Percentiles rank a stretch among this genome's conserved stretches.
Conservation (phyloP, 1,139 yeast species). For the Yamadazyma epiphylla region DNA sequence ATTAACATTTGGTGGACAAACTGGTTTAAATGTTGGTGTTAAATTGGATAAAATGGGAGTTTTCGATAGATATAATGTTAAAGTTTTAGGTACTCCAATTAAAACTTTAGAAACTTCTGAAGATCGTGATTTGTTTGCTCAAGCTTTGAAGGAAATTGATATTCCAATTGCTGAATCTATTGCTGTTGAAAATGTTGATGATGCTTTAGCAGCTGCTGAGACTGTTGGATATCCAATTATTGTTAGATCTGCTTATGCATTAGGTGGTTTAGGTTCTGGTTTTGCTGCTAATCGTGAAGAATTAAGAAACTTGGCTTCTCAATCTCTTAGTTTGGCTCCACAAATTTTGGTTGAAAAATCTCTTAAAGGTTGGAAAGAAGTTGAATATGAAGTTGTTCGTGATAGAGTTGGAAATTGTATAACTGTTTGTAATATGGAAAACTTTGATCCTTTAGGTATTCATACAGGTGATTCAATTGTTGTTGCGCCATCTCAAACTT, state of each 20-base stretch:
- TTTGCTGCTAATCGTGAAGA: conserved; percentile 84
- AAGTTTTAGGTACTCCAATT: conserved; percentile 96
- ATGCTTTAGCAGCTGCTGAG: conserved; percentile 84
- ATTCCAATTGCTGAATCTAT: conserved; percentile 95
- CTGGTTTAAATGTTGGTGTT: conserved; percentile 94
- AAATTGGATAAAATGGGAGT: conserved; percentile 92
- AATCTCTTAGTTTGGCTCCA: conserved; percentile 84
- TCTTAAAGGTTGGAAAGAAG: conserved; percentile 98
- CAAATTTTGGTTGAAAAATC: conserved; percentile 96
- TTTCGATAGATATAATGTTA: conserved; percentile 83
- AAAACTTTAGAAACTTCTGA: conserved; percentile 93
- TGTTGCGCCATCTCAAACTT: conserved; percentile 97
- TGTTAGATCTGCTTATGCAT: conserved; percentile 95
- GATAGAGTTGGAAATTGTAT: conserved; percentile 96
- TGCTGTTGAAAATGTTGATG: conserved; percentile 92
- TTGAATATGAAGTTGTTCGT: conserved; percentile 97
- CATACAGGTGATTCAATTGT: conserved; percentile 99
- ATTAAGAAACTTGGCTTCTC: conserved; percentile 81
- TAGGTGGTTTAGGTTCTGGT: conserved; percentile 98
- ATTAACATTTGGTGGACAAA: conserved; percentile 97
- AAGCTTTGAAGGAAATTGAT: conserved; percentile 88
- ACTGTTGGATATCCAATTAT: conserved; percentile 91
- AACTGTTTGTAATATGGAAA: conserved; percentile 99
- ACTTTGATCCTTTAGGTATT: conserved; percentile 95
- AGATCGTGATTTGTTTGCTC: conserved; percentile 94